phyloP scores from a whole-genome alignment of 1,284 basidiomycete genomes.

The Malassezia pachydermatis region DNA sequence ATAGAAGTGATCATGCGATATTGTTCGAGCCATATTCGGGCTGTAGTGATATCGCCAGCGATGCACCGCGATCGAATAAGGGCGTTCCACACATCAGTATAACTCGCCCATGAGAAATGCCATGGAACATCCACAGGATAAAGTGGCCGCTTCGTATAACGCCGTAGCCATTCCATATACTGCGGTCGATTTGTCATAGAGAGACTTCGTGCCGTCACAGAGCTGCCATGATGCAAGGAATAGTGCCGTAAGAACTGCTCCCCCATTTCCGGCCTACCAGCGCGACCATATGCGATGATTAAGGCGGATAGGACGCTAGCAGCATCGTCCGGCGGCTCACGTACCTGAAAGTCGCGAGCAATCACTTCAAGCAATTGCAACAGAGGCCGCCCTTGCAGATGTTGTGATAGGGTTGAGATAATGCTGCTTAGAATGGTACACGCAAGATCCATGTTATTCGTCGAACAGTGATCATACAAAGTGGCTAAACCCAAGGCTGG shows the following conservation, averaged over 20 bases:
- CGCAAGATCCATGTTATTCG: not conserved
- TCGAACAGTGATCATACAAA: conserved; percentile 9
- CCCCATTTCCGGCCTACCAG: conserved; percentile 1
- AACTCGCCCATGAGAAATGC: not conserved
- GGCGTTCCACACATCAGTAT: conserved; percentile 11
- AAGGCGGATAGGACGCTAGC: conserved; percentile 2
- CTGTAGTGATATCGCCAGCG: conserved; percentile 2
- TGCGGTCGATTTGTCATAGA: not conserved
- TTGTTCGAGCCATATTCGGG: conserved; percentile 15
- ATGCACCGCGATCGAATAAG: conserved; percentile 5
- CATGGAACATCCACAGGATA: conserved; percentile 6
- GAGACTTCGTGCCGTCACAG: not conserved
- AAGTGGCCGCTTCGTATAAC: not conserved
- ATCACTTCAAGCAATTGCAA: conserved; percentile 3
- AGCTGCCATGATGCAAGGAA: not conserved
- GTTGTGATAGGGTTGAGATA: conserved; percentile 1
- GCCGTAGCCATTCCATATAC: not conserved
- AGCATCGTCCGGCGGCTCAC: not conserved
- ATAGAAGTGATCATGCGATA: conserved; percentile 5
- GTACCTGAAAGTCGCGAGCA: not conserved
- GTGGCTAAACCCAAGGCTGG: conserved; percentile 12
- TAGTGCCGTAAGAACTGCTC: not conserved
- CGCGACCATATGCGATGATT: conserved; percentile 11
- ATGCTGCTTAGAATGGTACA: not conserved
- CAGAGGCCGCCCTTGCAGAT: not conserved